Base-by-base conservation (phyloP, 495 filamentous ascomycete genomes). In the Ascobolus immersus region DNA sequence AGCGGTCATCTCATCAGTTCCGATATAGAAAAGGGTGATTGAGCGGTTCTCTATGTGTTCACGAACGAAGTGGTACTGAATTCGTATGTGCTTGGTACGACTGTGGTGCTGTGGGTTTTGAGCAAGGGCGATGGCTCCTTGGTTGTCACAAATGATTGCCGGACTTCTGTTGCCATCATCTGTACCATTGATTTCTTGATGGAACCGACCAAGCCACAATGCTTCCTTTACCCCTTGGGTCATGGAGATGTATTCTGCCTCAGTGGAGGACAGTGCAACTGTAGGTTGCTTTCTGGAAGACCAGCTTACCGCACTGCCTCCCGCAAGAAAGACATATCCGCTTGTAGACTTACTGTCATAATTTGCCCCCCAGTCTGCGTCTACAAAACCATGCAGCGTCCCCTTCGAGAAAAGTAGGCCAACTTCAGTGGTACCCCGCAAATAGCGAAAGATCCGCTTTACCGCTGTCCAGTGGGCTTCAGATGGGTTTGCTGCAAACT, bases 201-300 rank as follows among this genome's bases (percentile, higher is more conserved):
- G 23, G n/a, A 25, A 25, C 23, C n/a, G 23, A 7, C n/a, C 7
- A 25, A 25, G 23, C 23, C 23, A 25, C 7, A 37, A 25, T 13
- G 36, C 39, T 21, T 42, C 28, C 22, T 42, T 42, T 3, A 37
- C 22, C 6, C 28, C 25, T 14, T 39, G 38, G 1, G 32, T 24
- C 8, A 23, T 23, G 3, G 25, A 37, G 2, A 43, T 19, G 32
- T 43, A 39, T 35, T 43, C 40, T 8, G 37, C 23, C 15, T 39
- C 37, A 11, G 37, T 39, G 3, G 37, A 14, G 6, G 21, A 28
- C 17, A 29, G 14, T 2, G 37, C 37, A 1, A 34, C 32, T 4
- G 36, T 24, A n/a, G 23, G 21, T 20, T 43, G 36, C 28, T 40
- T 43, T 4, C 21, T 10, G 1, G 29, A 34, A 8, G 13, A 21